Base-by-base conservation (phyloP, 2,329 filamentous ascomycete species). In the Thelonectria blattea region DNA sequence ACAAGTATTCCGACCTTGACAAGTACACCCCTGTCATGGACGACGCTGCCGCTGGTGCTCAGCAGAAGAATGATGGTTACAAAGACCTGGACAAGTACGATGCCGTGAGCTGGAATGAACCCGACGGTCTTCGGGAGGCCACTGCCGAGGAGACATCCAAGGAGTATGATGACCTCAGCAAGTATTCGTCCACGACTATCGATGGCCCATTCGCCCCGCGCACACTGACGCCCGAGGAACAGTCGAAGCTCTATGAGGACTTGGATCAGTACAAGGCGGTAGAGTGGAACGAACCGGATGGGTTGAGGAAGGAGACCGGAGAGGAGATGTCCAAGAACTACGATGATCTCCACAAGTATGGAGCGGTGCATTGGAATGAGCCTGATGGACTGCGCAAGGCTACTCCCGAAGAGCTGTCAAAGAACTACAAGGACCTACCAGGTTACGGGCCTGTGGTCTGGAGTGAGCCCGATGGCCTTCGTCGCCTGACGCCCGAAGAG, bases 391-490 rank as follows among this genome's bases (percentile, higher is more conserved):
- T 73, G 17, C 67, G 70, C 10, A 64, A 74, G 27, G 56, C 57
- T n/a, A 72, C 72, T 2, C 43, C 71, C 1, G 73, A 75, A 49
- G 74, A 78, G 45, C 56, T 65, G n/a, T 75, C 74, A 15, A 76
- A 75, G 51, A 65, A 72, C 45, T 80, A 81, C 60, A 71, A 74
- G 14, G 80, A 82, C 39, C 69, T 82, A 5, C 68, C 74, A 17
- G 72, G 74, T 15, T 83, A 83, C 41, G 72, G 72, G 7, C 62
- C 74, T 9, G 66, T 71, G 11, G 51, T 53, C 18, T 74, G 69
- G 67, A 72, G 69, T 41, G 73, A 75, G 49, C 73, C 72, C 0
- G 61, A 75, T 52, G 74, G 73, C 15, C 66, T 75, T 12, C 71
- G 70, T 3, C 58, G 55, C 6, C 52, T 68, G 48, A 74, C 71